A percentile compares a stretch with the other conserved stretches of the same genome.
These are phyloP conservation scores for Thalassiosira delicatula DNA, from an alignment of 352 stramenopile species.

Conservation along the genomic window DNA sequence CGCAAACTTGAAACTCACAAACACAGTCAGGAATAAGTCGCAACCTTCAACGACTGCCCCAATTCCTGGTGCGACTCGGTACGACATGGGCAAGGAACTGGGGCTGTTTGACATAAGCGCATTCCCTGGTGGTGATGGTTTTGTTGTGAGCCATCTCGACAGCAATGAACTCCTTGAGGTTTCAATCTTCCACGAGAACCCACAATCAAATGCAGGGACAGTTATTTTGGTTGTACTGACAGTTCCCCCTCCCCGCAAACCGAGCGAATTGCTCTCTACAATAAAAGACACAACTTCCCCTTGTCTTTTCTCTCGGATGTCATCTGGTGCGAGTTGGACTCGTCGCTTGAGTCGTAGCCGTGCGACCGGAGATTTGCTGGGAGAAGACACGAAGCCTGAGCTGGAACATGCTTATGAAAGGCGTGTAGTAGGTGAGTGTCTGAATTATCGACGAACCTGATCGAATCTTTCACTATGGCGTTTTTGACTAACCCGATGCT, in stretches of 20 bases:
- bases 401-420: constrained; percentile 33
- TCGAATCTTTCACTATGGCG: no score
- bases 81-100: constrained; percentile 66
- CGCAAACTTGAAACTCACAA: constrained; percentile 2
- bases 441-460: no score
- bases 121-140: constrained; percentile 71
- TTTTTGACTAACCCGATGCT: constrained; percentile 18
- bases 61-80: constrained; percentile 61
- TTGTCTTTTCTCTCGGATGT: constrained; percentile 31
- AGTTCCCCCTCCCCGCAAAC: constrained; percentile 14
- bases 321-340: constrained; percentile 33
- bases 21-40: constrained; percentile 13
- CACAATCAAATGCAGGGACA: constrained; percentile 5
- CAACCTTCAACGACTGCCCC: constrained; percentile 15
- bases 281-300: constrained; percentile 1
- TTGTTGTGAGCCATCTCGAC: constrained; percentile 70
- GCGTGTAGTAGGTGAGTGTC: constrained; percentile 52
- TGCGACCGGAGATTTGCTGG: constrained; percentile 2
- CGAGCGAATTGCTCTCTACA: not conserved
- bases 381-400: constrained; percentile 6
- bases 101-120: constrained; percentile 74
- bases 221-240: constrained; percentile 49
- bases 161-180: constrained; percentile 67
- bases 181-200: constrained; percentile 70
- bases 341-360: constrained; percentile 1